Base-by-base conservation (phyloP, 2,329 filamentous ascomycete species). In the Aspergillus awamori region DNA sequence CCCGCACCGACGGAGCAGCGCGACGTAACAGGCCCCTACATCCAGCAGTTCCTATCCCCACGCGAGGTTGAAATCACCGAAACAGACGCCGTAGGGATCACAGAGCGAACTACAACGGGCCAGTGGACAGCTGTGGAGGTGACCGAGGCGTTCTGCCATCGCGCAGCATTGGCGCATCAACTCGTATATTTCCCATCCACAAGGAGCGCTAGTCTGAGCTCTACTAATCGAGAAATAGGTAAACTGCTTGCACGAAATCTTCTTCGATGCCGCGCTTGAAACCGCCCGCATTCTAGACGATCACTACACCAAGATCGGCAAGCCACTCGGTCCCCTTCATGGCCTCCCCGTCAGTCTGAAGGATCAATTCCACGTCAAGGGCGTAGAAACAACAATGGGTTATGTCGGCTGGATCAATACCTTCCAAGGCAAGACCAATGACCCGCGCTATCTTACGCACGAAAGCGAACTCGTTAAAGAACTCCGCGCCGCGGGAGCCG, bases 401-500 rank as follows among this genome's bases (percentile, higher is more conserved):
- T 89, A 88, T 67, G 79, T 88, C 24, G 85, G 86, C n/a, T 87
- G 86, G 82, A 83, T 89, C n/a, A 83, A 82, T 6, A 84, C 83
- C 0, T 84, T 87, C 64, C 75, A 88, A 72, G 86, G 84, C 54
- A 75, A 80, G 45, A 81, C 81, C 61, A 80, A 83, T 77, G 61
- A 81, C 78, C 33, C 83, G 77, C 68, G 85, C 77, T 76, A 75
- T 74, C 71, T 72, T 3, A 67, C 79, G 45, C 82, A 82, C 65
- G 80, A 89, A 73, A 87, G 84, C 52, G 82, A 87, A 64, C 81
- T 88, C 69, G 85, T 87, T 2, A 75, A 73, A 24, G 82, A 86
- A 65, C 74, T 88, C 13, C 77, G 83, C 8, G 75, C 73, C 5
- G 74, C 83, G 0, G 86, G 86, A 1, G 86, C 85, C 0, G 77